Conservation (phyloP, 2,329 filamentous ascomycete genomes). For the Sordariomycetes sp. region DNA sequence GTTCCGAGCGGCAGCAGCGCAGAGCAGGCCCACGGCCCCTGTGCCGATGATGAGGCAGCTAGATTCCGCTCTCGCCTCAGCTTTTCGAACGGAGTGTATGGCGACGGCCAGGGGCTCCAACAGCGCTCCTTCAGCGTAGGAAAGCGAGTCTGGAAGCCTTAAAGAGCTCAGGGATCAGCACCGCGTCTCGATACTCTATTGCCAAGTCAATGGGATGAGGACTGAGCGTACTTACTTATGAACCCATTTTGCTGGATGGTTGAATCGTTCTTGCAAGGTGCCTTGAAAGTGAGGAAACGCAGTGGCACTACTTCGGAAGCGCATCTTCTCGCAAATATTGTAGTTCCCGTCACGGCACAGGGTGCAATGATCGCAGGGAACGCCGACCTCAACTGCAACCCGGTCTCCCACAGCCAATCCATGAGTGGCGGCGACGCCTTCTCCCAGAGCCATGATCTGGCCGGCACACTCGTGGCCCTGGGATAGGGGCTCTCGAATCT, state of each 20-base stretch:
- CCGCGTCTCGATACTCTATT: no score
- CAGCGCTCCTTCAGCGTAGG: slow-evolving; percentile 35
- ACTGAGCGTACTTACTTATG: no score
- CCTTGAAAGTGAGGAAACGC: slow-evolving; percentile 47
- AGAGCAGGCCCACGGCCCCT: slow-evolving; percentile 26
- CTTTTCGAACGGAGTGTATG: slow-evolving; percentile 31
- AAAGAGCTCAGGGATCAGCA: no score
- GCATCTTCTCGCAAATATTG: slow-evolving; percentile 51
- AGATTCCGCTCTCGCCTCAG: slow-evolving; percentile 6
- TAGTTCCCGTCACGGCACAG: slow-evolving; percentile 47
- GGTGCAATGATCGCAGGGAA: slow-evolving; percentile 49
- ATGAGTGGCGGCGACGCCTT: no score
- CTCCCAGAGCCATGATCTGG: slow-evolving; percentile 42
- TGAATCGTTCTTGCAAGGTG: slow-evolving; percentile 48
- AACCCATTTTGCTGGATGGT: slow-evolving; percentile 49
- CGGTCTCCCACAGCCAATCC: slow-evolving; percentile 43
- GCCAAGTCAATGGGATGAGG: no score
- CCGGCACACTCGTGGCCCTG: slow-evolving; percentile 53
- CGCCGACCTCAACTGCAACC: slow-evolving; percentile 55
- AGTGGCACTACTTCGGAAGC: slow-evolving; percentile 49
- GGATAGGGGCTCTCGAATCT: slow-evolving; percentile 26
- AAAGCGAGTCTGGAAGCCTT: slow-evolving; percentile 32
- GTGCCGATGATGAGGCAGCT: slow-evolving; percentile 22
- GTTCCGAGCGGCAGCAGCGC: slow-evolving; percentile 9
- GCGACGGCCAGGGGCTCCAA: slow-evolving; percentile 43